Conservation (phyloP, 2,329 filamentous ascomycete genomes). For the Talaromyces sp. region DNA sequence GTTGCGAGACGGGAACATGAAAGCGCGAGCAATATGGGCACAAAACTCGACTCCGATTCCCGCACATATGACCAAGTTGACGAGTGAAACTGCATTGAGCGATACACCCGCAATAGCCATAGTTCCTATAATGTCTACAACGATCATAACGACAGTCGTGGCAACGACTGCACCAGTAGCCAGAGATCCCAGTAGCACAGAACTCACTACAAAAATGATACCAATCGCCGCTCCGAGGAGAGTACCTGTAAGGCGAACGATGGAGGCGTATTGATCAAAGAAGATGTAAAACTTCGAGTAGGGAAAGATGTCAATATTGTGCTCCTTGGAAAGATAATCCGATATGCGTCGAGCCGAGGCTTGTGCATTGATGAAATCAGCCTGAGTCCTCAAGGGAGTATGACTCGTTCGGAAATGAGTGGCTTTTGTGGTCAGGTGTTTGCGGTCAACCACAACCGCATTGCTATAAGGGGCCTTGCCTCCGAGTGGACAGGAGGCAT, state of each 20-base stretch:
- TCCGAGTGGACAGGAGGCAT: slow-evolving; percentile 79
- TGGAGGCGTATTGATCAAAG: slow-evolving; percentile 92
- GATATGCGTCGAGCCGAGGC: slow-evolving; percentile 85
- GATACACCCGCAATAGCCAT: slow-evolving; percentile 89
- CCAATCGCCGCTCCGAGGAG: slow-evolving; percentile 79
- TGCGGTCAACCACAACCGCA: slow-evolving; percentile 72
- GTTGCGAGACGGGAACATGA: slow-evolving; percentile 82
- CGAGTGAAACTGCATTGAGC: slow-evolving; percentile 89
- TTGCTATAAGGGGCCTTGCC: slow-evolving; percentile 83
- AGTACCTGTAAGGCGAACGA: slow-evolving; percentile 72
- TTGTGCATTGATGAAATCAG: slow-evolving; percentile 91
- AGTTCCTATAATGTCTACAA: slow-evolving; percentile 88
- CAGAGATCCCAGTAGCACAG: slow-evolving; percentile 76
- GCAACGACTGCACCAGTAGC: slow-evolving; percentile 79
- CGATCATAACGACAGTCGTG: slow-evolving; percentile 84
- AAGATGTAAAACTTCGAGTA: slow-evolving; percentile 99
- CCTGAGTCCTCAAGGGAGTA: slow-evolving; percentile 78
- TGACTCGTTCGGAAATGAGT: slow-evolving; percentile 92
- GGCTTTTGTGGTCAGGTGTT: slow-evolving; percentile 66
- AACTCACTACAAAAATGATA: slow-evolving; percentile 79
- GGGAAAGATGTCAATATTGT: slow-evolving; percentile 81
- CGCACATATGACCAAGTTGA: slow-evolving; percentile 95
- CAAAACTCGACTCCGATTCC: slow-evolving; percentile 97
- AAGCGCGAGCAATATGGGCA: slow-evolving; percentile 91
- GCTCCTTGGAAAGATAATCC: slow-evolving; percentile 65